phyloP scores from a whole-genome alignment of 495 filamentous ascomycete species.

The Tirmania nivea region DNA sequence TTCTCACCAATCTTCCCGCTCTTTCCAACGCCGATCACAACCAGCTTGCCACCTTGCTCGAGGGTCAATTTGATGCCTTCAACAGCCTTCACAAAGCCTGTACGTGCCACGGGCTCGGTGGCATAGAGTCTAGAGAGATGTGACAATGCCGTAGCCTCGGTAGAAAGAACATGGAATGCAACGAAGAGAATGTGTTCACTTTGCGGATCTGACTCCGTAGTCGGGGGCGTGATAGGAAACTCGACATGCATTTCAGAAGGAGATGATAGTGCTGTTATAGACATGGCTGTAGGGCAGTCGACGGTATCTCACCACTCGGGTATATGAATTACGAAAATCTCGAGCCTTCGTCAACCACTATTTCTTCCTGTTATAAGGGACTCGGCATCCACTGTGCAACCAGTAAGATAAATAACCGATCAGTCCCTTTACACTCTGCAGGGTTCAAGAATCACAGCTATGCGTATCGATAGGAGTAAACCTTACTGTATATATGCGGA shows the following conservation, averaged over 20 bases:
- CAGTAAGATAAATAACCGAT: too few species aligned
- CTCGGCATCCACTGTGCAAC: too few species aligned
- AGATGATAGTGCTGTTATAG: neutral
- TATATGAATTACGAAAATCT: too few species aligned
- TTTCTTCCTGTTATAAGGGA: too few species aligned
- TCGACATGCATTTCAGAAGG: neutral
- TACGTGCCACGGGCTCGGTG: conserved; percentile 42
- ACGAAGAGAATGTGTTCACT: conserved; percentile 22
- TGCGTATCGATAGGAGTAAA: too few species aligned
- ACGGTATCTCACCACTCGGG: too few species aligned
- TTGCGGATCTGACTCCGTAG: conserved; percentile 9
- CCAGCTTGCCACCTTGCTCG: conserved; percentile 44
- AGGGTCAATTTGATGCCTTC: conserved; percentile 39
- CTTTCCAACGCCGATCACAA: conserved; percentile 83
- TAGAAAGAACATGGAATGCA: conserved; percentile 60
- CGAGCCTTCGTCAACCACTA: too few species aligned
- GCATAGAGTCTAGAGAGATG: conserved; percentile 56
- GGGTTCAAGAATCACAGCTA: too few species aligned
- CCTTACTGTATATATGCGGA: too few species aligned
- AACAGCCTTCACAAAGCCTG: conserved; percentile 54
- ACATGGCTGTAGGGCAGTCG: too few species aligned
- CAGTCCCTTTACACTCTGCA: too few species aligned
- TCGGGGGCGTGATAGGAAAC: conserved; percentile 13
- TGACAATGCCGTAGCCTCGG: conserved; percentile 61
- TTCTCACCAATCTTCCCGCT: conserved; percentile 85